Conservation (phyloP, 2,329 filamentous ascomycete species). For the Apiospora pterosperma region DNA sequence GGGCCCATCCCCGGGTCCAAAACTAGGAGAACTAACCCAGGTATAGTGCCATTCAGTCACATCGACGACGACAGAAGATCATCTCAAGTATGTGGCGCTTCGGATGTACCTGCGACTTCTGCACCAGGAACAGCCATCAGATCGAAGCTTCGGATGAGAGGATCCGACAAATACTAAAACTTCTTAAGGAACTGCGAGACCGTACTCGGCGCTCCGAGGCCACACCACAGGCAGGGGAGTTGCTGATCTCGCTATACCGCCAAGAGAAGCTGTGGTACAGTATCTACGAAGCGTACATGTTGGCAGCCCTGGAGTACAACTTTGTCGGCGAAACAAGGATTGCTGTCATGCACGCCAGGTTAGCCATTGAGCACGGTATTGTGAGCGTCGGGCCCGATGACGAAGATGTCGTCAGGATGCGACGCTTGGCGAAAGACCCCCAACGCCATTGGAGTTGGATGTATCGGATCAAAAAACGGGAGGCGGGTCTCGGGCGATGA, state of each 20-base stretch:
- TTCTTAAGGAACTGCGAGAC: conserved; percentile 28
- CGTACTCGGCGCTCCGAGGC: conserved; percentile 25
- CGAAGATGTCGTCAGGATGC: conserved; percentile 31
- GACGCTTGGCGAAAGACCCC: conserved; percentile 28
- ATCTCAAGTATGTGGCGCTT: conserved; percentile 37
- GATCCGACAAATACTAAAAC: conserved; percentile 30
- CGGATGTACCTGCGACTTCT: conserved; percentile 35
- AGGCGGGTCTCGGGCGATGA: not conserved
- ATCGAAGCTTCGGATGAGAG: conserved; percentile 33
- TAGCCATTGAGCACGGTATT: conserved; percentile 35
- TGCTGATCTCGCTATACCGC: conserved; percentile 35
- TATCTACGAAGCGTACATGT: conserved; percentile 32
- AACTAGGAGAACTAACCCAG: not conserved
- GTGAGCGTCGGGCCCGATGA: conserved; percentile 25
- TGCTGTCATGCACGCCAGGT: conserved; percentile 29
- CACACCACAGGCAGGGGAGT: conserved; percentile 34
- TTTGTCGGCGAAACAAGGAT: conserved; percentile 34
- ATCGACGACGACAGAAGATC: conserved; percentile 21
- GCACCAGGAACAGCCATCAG: conserved; percentile 24
- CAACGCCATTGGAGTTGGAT: conserved; percentile 38
- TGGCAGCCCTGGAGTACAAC: conserved; percentile 37
- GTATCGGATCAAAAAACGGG: conserved; percentile 21
- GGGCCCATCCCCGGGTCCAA: not conserved
- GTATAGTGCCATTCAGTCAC: conserved; percentile 23
- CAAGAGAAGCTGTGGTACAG: conserved; percentile 35